phyloP scores from a whole-genome alignment of 2,329 filamentous ascomycete species.

The Penicillium sp. region DNA sequence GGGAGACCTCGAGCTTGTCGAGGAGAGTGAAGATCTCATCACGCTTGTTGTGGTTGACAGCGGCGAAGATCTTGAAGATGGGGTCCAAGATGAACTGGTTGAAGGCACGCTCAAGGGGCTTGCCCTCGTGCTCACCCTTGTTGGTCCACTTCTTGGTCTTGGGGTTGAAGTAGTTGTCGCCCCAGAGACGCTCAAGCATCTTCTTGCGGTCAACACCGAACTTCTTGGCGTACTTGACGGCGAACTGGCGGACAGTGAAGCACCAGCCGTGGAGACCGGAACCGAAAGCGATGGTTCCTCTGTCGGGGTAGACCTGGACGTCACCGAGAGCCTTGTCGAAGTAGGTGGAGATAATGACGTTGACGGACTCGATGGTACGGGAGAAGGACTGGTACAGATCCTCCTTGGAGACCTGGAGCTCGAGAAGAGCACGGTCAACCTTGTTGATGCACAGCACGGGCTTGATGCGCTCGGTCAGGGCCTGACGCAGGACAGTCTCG shows the following conservation, averaged over 20 bases:
- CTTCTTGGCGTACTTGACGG: constrained; percentile 94
- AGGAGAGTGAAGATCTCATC: constrained; percentile 76
- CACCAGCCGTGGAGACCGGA: constrained; percentile 99
- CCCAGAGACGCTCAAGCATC: constrained; percentile 99
- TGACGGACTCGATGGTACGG: constrained; percentile 98
- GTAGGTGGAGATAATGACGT: constrained; percentile 99
- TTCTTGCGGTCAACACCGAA: constrained; percentile 99
- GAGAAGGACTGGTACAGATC: constrained; percentile 99
- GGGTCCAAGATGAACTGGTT: constrained; percentile 99
- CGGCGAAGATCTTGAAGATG: constrained; percentile 97
- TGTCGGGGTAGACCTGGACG: constrained; percentile 95
- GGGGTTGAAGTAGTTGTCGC: constrained; percentile 99
- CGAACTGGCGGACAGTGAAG: constrained; percentile 98
- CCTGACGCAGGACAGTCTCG: constrained; percentile 97
- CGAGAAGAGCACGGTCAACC: constrained; percentile 98
- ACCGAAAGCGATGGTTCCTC: constrained; percentile 96
- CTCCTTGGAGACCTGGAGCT: constrained; percentile 97
- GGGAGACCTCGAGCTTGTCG: constrained; percentile 92
- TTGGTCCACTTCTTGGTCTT: constrained; percentile 99
- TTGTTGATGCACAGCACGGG: constrained; percentile 99
- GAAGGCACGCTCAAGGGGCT: constrained; percentile 94
- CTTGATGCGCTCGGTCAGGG: constrained; percentile 99
- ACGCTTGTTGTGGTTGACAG: constrained; percentile 98
- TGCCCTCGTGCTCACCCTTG: constrained; percentile 69
- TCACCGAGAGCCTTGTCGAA: constrained; percentile 94